Percentiles rank a stretch among this genome's conserved stretches.
Conservation (phyloP, 805 yeast species). For the Kluyveromyces nonfermentans region DNA sequence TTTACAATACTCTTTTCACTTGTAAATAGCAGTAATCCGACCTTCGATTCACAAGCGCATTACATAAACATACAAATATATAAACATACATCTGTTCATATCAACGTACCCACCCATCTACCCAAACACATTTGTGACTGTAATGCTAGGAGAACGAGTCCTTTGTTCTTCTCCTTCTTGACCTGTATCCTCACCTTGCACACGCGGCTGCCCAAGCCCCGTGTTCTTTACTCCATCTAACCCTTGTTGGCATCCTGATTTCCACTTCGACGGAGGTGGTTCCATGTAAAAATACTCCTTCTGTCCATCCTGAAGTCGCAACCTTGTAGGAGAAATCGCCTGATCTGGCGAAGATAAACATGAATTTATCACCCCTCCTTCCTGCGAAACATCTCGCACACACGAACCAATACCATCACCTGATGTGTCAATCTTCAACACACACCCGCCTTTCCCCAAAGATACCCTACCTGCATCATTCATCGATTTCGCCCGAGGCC, state of each 20-base stretch:
- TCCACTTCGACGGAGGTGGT: conserved; percentile 17
- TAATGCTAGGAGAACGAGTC: conserved; percentile 3
- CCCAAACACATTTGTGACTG: not conserved
- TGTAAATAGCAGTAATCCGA: not conserved
- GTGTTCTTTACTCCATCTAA: not conserved
- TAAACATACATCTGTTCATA: not conserved
- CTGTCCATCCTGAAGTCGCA: conserved; percentile 18
- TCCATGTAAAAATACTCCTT: conserved; percentile 23
- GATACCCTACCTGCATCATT: conserved; percentile 5
- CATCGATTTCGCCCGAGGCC: conserved; percentile 19
- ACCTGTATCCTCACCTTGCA: not conserved
- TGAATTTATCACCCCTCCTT: not conserved
- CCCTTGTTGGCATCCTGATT: not conserved
- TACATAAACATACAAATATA: not conserved
- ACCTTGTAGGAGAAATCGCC: conserved; percentile 22
- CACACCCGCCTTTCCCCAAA: conserved; percentile 11
- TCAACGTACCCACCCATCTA: not conserved
- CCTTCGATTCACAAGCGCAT: not conserved
- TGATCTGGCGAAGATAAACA: conserved; percentile 27
- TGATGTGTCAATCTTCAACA: conserved; percentile 20
- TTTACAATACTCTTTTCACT: no score
- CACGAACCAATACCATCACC: not conserved
- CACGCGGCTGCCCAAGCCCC: not conserved
- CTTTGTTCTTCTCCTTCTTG: not conserved
- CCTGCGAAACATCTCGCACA: not conserved